These are phyloP conservation scores for Mucor saturninus DNA, from an alignment of 371 early-diverging fungal genomes.

Conservation along the genomic window DNA sequence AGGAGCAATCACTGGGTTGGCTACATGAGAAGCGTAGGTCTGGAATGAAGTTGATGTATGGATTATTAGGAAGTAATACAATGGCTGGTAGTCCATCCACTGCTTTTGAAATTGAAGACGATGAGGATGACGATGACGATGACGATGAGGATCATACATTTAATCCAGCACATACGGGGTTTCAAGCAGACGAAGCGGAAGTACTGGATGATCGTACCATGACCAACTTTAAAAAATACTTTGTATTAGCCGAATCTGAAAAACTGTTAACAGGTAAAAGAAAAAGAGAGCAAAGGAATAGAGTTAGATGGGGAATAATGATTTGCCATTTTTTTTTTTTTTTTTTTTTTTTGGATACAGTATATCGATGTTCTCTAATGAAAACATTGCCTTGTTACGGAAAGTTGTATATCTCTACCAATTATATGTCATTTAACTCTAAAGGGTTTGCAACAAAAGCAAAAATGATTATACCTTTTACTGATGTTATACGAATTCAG, in stretches of 20 bases:
- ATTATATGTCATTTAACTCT: constrained; percentile 72
- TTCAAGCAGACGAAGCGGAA: constrained; percentile 30
- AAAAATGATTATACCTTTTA: constrained; percentile 56
- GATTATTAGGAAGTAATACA: constrained; percentile 34
- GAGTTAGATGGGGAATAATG: background rate
- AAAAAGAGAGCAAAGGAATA: background rate
- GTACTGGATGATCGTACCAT: constrained; percentile 41
- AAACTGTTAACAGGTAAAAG: constrained; percentile 54
- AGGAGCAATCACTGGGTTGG: constrained; percentile 48
- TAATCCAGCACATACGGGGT: background rate
- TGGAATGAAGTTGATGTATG: constrained; percentile 53
- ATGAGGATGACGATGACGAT: constrained; percentile 30
- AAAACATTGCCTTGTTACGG: constrained; percentile 65
- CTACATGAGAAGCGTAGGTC: constrained; percentile 45
- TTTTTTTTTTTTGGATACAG: constrained; percentile 15
- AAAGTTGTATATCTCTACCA: constrained; percentile 67
- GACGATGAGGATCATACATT: constrained; percentile 7
- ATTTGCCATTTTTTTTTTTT: too few relatives aligned
- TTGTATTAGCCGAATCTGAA: constrained; percentile 67
- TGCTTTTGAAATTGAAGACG: constrained; percentile 33
- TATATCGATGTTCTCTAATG: constrained; percentile 53
- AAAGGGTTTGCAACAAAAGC: constrained; percentile 63
- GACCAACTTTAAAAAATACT: constrained; percentile 59
- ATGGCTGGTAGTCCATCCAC: constrained; percentile 32
- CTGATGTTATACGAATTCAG: constrained; percentile 47